Conservation (phyloP, 345 rosid genomes). For the Geranium rotundifolium region DNA sequence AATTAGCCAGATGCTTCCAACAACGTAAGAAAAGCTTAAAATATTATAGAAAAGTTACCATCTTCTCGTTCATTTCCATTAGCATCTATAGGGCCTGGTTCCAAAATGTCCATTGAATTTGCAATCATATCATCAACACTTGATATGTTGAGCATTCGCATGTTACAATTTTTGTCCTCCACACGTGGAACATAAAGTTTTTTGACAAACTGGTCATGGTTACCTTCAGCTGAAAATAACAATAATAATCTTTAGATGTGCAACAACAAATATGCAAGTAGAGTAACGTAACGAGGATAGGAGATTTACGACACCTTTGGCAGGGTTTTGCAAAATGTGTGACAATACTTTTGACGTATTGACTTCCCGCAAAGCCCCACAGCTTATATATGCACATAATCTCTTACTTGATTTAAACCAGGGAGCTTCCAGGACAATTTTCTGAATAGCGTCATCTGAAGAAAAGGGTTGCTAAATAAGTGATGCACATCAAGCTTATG, state of each 20-base stretch:
- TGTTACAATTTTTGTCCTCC: constrained; percentile 84
- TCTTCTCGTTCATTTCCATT: constrained; percentile 75
- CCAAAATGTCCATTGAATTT: constrained; percentile 87
- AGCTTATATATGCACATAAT: constrained; percentile 80
- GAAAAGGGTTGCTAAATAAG: not conserved
- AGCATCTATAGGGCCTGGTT: constrained; percentile 64
- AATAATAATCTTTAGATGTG: not conserved
- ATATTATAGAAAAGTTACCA: constrained; percentile 26
- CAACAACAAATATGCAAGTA: not conserved
- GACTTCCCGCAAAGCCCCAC: constrained; percentile 77
- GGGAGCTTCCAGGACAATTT: constrained; percentile 54
- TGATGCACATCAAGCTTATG: not conserved
- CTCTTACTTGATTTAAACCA: constrained; percentile 75
- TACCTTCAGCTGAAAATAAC: constrained; percentile 19
- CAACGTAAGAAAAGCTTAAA: not conserved
- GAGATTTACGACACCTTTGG: constrained; percentile 16
- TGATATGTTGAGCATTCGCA: constrained; percentile 77
- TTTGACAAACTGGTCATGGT: constrained; percentile 22
- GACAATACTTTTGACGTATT: constrained; percentile 53
- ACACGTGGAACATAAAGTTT: constrained; percentile 86
- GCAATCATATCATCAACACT: constrained; percentile 64
- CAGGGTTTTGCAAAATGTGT: constrained; percentile 34
- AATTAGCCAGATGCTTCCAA: not conserved
- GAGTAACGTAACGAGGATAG: not conserved
- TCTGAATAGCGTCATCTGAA: constrained; percentile 62